Base-by-base conservation (phyloP, 805 yeast species). In the Maudiozyma saulgeensis region DNA sequence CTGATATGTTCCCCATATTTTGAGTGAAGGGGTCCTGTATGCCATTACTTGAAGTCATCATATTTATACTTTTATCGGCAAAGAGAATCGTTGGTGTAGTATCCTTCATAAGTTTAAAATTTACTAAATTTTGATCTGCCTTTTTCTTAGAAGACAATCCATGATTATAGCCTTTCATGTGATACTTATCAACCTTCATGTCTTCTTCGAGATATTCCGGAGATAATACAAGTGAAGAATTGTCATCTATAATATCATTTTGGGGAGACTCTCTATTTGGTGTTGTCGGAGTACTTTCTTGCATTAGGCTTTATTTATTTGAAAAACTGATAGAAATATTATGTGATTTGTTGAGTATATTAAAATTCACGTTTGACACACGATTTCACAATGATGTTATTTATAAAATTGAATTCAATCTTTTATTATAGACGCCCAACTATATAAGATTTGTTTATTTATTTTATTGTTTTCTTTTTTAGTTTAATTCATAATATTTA, bases 91-190 rank as follows among this genome's bases (percentile, higher is more conserved):
- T 41, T 37, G 49, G 49, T 5, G 49, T 47, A 11, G 43, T 37
- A 6, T 47, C 49, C 15, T 25, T 42, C 4, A 11, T 34, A 4
- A 26, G 39, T n/a, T 38, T 38, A 19, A 26, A 28, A 16, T 41
- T 41, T 4, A 43, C 6, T 25, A 37, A 13, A 8, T 12, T 9
- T 7, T 32, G 38, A 13, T 26, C 50, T 19, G 26, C 18, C 19
- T 46, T 51, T 41, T 49, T 57, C 39, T 49, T 54, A 7, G 51
- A 44, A 11, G 60, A 53, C 28, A 56, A 35, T 7, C 60, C 61
- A 46, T 56, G 58, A 15, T 51, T 51, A 48, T 53, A 55, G 3
- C 48, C 56, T 44, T 46, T 55, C 38, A 49, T 37, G 13, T 44
- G 15, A 15, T 19, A 4, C 9, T 37, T 18, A 12, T 34, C 18